Percentiles rank a stretch among this genome's conserved stretches.
Evolutionary conservation across 345 rosid genomes (phyloP).

Genomic region (Hibiscus tridactylites): DNA sequence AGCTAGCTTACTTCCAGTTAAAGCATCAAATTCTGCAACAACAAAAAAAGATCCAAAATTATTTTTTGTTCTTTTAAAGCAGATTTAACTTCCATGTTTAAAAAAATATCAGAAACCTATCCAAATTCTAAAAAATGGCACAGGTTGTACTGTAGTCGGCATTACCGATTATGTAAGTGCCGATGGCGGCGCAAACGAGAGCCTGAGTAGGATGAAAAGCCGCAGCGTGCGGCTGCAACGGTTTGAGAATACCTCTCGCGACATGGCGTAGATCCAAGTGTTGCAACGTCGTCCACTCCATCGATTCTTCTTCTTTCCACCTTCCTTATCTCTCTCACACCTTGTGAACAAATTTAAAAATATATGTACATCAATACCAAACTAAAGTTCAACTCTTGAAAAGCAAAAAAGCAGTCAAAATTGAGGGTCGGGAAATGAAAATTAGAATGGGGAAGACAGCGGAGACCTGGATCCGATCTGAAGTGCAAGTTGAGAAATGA

Average conservation of each 20-base stretch:
- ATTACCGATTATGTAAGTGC: slow-evolving; percentile 65
- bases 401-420: neutral
- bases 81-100: slow-evolving; percentile 4
- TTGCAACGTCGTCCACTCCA: slow-evolving; percentile 98
- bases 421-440: neutral
- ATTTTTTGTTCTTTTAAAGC: neutral
- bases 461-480: slow-evolving; percentile 5
- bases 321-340: neutral
- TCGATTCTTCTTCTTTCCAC: slow-evolving; percentile 18
- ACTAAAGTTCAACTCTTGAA: neutral
- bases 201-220: slow-evolving; percentile 84
- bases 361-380: neutral
- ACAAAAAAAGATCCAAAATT: neutral
- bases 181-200: slow-evolving; percentile 67
- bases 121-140: neutral
- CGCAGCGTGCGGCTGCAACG: slow-evolving; percentile 84
- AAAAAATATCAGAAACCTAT: neutral
- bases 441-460: neutral
- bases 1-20: slow-evolving; percentile 83
- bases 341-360: neutral
- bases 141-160: neutral
- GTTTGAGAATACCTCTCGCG: slow-evolving; percentile 58
- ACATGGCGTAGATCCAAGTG: slow-evolving; percentile 91
- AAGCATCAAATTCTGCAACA: slow-evolving; percentile 77
- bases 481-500: neutral